Percentiles rank a stretch among this genome's conserved stretches.
Conservation (phyloP, 805 yeast genomes). For the Candida qinlingensis region DNA sequence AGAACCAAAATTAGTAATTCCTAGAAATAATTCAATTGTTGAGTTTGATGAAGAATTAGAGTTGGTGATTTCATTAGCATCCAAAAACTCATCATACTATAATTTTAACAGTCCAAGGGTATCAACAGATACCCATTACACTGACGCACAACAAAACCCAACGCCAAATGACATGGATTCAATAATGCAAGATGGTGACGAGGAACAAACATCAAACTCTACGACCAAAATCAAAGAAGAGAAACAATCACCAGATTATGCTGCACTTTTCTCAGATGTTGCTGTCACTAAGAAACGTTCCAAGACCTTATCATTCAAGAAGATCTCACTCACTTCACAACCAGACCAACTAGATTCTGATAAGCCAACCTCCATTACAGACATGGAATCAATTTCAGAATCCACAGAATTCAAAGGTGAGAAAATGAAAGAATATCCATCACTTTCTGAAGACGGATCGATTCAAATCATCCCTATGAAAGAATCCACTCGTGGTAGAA, state of each 20-base stretch:
- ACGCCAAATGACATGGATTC: background rate
- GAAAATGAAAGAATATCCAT: conserved; percentile 7
- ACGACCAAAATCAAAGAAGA: conserved; percentile 3
- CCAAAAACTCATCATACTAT: conserved; percentile 19
- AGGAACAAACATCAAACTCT: background rate
- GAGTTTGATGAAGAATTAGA: conserved; percentile 22
- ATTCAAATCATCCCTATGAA: conserved; percentile 13
- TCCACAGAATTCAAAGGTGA: background rate
- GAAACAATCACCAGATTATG: conserved; percentile 26
- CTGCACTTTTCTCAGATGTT: conserved; percentile 26
- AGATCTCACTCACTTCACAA: conserved; percentile 1
- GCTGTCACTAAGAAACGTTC: conserved; percentile 17
- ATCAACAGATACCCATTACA: conserved; percentile 3
- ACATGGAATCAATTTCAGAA: too few relatives aligned
- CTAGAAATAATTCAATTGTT: background rate
- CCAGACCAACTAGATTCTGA: background rate
- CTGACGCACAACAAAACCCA: background rate
- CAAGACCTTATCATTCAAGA: conserved; percentile 14
- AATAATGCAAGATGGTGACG: background rate
- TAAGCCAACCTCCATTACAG: background rate
- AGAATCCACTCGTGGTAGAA: conserved; percentile 54
- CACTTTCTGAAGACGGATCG: conserved; percentile 9
- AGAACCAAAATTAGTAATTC: background rate
- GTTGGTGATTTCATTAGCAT: conserved; percentile 21
- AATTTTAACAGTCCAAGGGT: conserved; percentile 16